A percentile compares a stretch with the other conserved stretches of the same genome.
Conservation (phyloP, 495 filamentous ascomycete species). For the Xylaria flabelliformis region DNA sequence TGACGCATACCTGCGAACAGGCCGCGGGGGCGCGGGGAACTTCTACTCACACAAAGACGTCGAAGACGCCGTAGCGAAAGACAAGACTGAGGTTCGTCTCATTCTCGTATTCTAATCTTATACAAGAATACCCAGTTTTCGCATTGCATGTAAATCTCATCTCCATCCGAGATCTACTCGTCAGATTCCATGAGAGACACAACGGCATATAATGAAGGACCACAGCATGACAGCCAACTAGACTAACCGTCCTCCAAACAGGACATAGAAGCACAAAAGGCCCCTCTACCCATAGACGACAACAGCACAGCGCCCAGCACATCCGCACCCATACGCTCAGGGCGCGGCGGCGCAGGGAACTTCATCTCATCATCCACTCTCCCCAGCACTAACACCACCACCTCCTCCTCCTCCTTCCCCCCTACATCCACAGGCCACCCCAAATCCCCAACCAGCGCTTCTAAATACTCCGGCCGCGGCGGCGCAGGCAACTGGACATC, state of each 20-base stretch:
- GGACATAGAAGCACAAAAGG: conserved; percentile 55
- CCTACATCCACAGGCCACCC: background rate
- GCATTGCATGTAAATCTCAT: background rate
- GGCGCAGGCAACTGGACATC: conserved; percentile 64
- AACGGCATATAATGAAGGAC: no score
- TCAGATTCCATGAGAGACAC: background rate
- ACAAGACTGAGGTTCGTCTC: conserved; percentile 36
- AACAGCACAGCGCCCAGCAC: conserved; percentile 33
- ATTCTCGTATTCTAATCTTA: background rate
- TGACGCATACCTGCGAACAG: conserved; percentile 43
- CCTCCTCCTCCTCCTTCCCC: conserved; percentile 22
- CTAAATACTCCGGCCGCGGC: conserved; percentile 54
- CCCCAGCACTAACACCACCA: conserved; percentile 31
- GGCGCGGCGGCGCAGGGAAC: conserved; percentile 69
- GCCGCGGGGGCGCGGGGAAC: conserved; percentile 70
- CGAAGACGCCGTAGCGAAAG: conserved; percentile 46
- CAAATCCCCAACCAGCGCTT: background rate
- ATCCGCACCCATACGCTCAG: conserved; percentile 53
- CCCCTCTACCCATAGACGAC: conserved; percentile 24
- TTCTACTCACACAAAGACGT: conserved; percentile 62
- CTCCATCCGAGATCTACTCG: background rate
- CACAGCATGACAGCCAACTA: no score
- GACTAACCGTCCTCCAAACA: conserved; percentile 26
- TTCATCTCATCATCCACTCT: conserved; percentile 44
- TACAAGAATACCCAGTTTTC: no score